These are phyloP conservation scores for Coemansia sp. DNA, from an alignment of 192 early-diverging fungal species.

Conservation along the genomic window DNA sequence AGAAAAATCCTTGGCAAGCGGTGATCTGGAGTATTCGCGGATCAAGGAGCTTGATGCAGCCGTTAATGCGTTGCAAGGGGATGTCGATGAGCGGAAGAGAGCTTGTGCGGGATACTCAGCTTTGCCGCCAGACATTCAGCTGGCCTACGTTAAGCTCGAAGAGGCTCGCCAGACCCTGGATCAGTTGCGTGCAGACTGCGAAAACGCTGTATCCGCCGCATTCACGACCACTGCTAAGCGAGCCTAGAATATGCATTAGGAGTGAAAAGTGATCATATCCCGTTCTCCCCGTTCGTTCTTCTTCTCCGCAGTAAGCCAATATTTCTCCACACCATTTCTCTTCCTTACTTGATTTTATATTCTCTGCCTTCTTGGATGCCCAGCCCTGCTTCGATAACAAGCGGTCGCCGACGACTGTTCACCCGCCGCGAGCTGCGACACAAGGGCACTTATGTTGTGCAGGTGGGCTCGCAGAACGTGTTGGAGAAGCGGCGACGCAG, in stretches of 20 bases:
- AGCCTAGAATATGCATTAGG: not conserved
- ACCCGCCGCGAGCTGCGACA: constrained; percentile 39
- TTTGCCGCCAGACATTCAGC: constrained; percentile 40
- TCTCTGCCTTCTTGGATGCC: no score
- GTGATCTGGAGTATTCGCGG: constrained; percentile 27
- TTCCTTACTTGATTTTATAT: not conserved
- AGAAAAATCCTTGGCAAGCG: not conserved
- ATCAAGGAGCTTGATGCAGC: constrained; percentile 16
- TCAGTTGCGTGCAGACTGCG: constrained; percentile 37
- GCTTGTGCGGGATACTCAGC: constrained; percentile 29
- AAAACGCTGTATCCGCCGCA: constrained; percentile 31
- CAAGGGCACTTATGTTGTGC: constrained; percentile 31
- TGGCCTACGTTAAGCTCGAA: constrained; percentile 43
- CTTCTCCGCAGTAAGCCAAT: no score
- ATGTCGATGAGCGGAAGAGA: constrained; percentile 20
- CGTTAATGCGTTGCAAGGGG: constrained; percentile 3
- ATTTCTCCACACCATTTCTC: not conserved
- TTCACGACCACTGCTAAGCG: constrained; percentile 9
- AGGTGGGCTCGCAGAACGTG: constrained; percentile 32
- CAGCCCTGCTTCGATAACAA: not conserved
- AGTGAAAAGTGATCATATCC: not conserved
- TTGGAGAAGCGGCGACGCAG: constrained; percentile 20
- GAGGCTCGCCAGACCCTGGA: constrained; percentile 35
- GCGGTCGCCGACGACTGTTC: constrained; percentile 20
- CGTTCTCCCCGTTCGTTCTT: not conserved